These are phyloP conservation scores for Sporothrix curviconia DNA, from an alignment of 2,329 filamentous ascomycete species.

Conservation along the genomic window DNA sequence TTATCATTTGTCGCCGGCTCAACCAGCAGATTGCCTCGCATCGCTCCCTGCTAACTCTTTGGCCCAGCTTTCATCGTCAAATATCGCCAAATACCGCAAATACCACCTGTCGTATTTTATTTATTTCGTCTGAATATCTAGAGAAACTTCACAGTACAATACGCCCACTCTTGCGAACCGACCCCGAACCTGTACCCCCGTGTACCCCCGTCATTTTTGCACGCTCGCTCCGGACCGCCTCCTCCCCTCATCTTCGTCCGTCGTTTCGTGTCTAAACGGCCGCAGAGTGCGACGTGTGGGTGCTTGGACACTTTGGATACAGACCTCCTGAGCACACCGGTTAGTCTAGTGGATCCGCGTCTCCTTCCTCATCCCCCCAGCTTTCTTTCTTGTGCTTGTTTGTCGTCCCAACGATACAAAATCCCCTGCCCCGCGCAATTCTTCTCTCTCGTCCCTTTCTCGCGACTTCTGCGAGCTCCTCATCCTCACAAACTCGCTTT, in stretches of 20 bases:
- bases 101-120: too few species aligned
- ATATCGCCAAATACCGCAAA: too few species aligned
- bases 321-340: slow-evolving; percentile 6
- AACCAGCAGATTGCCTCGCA: too few species aligned
- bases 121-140: too few species aligned
- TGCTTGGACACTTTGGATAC: slow-evolving; percentile 17
- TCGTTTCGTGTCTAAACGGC: slow-evolving; percentile 14
- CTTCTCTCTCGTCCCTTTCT: not conserved
- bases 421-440: not conserved
- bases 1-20: too few species aligned
- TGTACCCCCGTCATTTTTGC: not conserved
- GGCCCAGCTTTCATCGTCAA: too few species aligned
- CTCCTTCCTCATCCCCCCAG: not conserved
- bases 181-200: not conserved
- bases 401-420: slow-evolving; percentile 13
- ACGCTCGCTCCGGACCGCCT: slow-evolving; percentile 8
- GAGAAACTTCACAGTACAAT: too few species aligned
- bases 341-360: slow-evolving; percentile 14
- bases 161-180: not conserved
- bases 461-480: not conserved
- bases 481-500: not conserved
- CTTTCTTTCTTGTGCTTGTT: not conserved
- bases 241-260: slow-evolving; percentile 9
- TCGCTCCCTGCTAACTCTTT: too few species aligned
- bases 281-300: slow-evolving; percentile 12